phyloP scores from a whole-genome alignment of 2,329 filamentous ascomycete genomes.

The Lachnellula arida region DNA sequence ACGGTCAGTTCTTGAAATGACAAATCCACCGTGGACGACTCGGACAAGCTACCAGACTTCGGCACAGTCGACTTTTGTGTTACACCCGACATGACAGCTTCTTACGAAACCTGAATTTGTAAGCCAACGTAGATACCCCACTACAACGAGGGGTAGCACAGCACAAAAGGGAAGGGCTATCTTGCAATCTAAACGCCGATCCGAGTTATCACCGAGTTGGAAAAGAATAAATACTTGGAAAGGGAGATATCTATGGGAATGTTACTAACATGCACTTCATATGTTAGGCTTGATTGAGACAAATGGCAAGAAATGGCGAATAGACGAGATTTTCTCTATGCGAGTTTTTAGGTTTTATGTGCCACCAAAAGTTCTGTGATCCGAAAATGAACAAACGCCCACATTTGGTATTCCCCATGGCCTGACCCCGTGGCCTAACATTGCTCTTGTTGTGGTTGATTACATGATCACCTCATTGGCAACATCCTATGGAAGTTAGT shows the following conservation, averaged over 20 bases:
- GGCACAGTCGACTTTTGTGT: too few species aligned
- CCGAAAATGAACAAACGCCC: slow-evolving; percentile 2
- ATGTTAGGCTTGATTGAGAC: too few species aligned
- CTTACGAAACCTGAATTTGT: background rate
- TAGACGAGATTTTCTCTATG: slow-evolving; percentile 6
- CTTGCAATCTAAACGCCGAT: slow-evolving; percentile 3
- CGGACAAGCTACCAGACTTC: too few species aligned
- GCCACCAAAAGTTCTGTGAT: background rate
- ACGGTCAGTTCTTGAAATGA: background rate
- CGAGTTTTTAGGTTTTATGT: slow-evolving; percentile 1
- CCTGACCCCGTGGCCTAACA: slow-evolving; percentile 1
- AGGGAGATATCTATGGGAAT: too few species aligned
- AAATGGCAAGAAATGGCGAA: too few species aligned
- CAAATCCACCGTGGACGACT: background rate
- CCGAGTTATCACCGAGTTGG: background rate
- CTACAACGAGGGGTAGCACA: background rate
- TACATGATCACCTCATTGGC: slow-evolving; percentile 91
- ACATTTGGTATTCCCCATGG: background rate
- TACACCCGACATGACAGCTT: too few species aligned
- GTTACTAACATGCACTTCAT: too few species aligned
- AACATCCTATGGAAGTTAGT: slow-evolving; percentile 61
- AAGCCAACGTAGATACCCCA: background rate
- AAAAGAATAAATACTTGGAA: too few species aligned
- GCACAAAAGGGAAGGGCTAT: background rate
- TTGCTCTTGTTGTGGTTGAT: slow-evolving; percentile 19